These are phyloP conservation scores for Kodamaea suecica DNA, from an alignment of 1,139 yeast species.

Conservation along the genomic window DNA sequence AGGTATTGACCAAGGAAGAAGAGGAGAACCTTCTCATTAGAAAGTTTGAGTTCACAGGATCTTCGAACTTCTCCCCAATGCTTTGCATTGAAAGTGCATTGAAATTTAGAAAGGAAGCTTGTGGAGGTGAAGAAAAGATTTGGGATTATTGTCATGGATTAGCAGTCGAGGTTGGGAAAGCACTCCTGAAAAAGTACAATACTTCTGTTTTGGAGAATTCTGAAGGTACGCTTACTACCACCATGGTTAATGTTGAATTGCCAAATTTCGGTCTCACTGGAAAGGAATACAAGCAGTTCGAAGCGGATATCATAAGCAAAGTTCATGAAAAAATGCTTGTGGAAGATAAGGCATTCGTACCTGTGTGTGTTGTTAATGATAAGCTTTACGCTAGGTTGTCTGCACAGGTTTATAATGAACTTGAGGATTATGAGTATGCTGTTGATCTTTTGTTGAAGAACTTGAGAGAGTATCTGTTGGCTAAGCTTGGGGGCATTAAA, in stretches of 20 bases:
- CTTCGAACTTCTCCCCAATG: slow-evolving; percentile 29
- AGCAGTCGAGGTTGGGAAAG: slow-evolving; percentile 41
- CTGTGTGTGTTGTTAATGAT: slow-evolving; percentile 40
- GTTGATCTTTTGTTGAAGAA: slow-evolving; percentile 25
- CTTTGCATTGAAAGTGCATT: slow-evolving; percentile 38
- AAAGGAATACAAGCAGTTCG: slow-evolving; percentile 11
- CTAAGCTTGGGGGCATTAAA: too few species aligned
- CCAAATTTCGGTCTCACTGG: slow-evolving; percentile 26
- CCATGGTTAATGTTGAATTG: slow-evolving; percentile 48
- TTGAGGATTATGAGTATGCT: slow-evolving; percentile 50
- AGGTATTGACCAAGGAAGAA: slow-evolving; percentile 17
- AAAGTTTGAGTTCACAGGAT: slow-evolving; percentile 39
- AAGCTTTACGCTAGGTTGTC: slow-evolving; percentile 50
- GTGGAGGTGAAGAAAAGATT: slow-evolving; percentile 63
- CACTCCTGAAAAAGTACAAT: slow-evolving; percentile 38
- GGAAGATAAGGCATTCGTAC: slow-evolving; percentile 42
- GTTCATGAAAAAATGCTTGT: slow-evolving; percentile 6
- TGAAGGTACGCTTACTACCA: slow-evolving; percentile 28
- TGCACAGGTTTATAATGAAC: slow-evolving; percentile 58
- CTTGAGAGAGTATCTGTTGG: slow-evolving; percentile 10
- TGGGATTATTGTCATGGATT: slow-evolving; percentile 45
- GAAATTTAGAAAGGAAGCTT: slow-evolving; percentile 47
- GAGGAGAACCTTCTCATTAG: slow-evolving; percentile 32
- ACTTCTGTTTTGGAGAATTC: slow-evolving; percentile 31
- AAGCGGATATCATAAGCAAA: slow-evolving; percentile 5